A percentile compares a stretch with the other conserved stretches of the same genome.
Evolutionary conservation across 2,329 filamentous ascomycete genomes (phyloP).

Genomic region (Clonostachys sp.): DNA sequence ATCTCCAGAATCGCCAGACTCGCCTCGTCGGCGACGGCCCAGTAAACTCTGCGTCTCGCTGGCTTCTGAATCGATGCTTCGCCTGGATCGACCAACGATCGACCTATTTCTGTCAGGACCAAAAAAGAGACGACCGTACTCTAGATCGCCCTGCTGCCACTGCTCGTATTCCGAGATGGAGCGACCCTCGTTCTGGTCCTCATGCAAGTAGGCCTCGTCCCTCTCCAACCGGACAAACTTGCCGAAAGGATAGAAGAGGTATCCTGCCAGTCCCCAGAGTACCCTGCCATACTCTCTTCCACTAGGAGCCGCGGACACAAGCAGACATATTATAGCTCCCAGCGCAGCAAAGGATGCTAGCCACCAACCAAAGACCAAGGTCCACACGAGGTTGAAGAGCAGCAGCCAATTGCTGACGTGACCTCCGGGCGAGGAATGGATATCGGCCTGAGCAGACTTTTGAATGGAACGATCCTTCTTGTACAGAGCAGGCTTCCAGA

Average conservation of each 20-base stretch:
- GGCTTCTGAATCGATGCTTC: slow-evolving; percentile 79
- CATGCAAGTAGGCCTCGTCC: slow-evolving; percentile 89
- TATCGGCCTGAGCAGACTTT: slow-evolving; percentile 92
- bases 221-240: slow-evolving; percentile 92
- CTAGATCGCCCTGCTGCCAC: slow-evolving; percentile 96
- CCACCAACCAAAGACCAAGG: slow-evolving; percentile 94
- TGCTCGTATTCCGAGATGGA: slow-evolving; percentile 99
- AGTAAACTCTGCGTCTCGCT: slow-evolving; percentile 89
- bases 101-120: slow-evolving; percentile 75
- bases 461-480: slow-evolving; percentile 97
- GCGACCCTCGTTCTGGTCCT: slow-evolving; percentile 91
- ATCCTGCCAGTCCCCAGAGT: slow-evolving; percentile 77
- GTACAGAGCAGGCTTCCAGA: slow-evolving; percentile 98
- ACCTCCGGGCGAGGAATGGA: slow-evolving; percentile 89
- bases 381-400: slow-evolving; percentile 88
- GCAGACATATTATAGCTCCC: slow-evolving; percentile 72
- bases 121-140: slow-evolving; percentile 94
- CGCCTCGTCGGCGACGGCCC: slow-evolving; percentile 43
- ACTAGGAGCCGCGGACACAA: slow-evolving; percentile 75
- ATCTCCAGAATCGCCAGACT: slow-evolving; percentile 46
- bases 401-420: slow-evolving; percentile 80
- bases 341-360: slow-evolving; percentile 71
- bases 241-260: slow-evolving; percentile 94
- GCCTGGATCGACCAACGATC: slow-evolving; percentile 78
- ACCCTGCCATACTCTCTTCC: slow-evolving; percentile 82